Evolutionary conservation across 1,139 yeast genomes (phyloP), one percentile per base, ranked within the genome.

Genomic region (Pichia sp.): DNA sequence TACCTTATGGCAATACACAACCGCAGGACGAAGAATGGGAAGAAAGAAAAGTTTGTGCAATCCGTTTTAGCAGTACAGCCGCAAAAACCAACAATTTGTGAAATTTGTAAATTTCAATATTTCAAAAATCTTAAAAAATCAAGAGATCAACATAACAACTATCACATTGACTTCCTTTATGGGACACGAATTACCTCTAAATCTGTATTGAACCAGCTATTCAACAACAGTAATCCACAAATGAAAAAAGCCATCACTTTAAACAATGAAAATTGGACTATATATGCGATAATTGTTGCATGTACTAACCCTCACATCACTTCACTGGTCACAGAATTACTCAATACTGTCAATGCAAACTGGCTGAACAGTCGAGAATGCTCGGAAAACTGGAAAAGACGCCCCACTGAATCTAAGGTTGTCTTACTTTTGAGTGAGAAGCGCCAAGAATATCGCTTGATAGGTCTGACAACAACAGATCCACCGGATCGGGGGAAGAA

Each of bases 391-490:
- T 42, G 45, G 45, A 36, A 31, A 14, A 31, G 7, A 18, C 21
- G 38, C 17, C 43, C 43, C 2, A 2, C 9, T 5, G 37, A 36
- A 8, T 23, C 39, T 23, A 36, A 34, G n/a, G 43, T 42, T 4
- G 26, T 39, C 4, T 8, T 42, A 5, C 15, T 39, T 17, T 8
- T 36, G 7, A 10, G 23, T 18, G 22, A 34, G 3, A 9, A 9
- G 4, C n/a, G 8, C 7, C 14, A 21, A 14, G 26, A 62, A 5
- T 58, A 59, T 19, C 56, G 63, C 30, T 77, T 79, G 0, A 63
- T 79, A 1, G 88, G 82, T 0, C 44, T 81, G 4, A 67, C 79
- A 19, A 67, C 77, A 2, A 62, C 64, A 1, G 73, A 69, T 45
- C 60, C 64, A 34, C 50, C 62, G 2, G 28, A 32, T 7, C 8